A percentile compares a stretch with the other conserved stretches of the same genome.
These are phyloP conservation scores for Spathaspora sp. DNA, from an alignment of 805 yeast genomes.

Conservation along the genomic window DNA sequence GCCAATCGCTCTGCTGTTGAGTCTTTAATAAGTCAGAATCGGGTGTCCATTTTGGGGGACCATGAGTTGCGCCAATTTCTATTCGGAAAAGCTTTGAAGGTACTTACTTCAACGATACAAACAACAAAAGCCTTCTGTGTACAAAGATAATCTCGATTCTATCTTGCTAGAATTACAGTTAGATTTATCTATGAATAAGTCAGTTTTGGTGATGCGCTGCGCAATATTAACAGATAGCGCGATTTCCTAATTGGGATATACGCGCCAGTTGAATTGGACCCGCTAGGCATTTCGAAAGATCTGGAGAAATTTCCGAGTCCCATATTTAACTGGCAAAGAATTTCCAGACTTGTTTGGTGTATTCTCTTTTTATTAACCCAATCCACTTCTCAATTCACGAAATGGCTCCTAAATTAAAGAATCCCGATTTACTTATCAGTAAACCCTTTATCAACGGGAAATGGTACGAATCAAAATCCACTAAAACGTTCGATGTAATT, in stretches of 20 bases:
- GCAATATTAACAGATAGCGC: neutral
- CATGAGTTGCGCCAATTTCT: too few species aligned
- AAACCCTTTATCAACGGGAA: constrained; percentile 37
- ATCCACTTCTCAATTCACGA: neutral
- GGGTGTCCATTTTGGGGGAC: too few species aligned
- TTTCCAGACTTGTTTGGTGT: neutral
- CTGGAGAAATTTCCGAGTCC: neutral
- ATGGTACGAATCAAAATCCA: constrained; percentile 35
- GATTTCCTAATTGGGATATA: neutral
- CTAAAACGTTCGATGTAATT: constrained; percentile 32
- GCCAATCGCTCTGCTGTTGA: too few species aligned
- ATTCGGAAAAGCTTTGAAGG: too few species aligned
- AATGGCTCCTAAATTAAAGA: constrained; percentile 18
- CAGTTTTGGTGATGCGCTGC: neutral
- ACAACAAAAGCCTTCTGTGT: too few species aligned
- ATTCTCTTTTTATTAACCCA: neutral
- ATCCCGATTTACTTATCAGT: constrained; percentile 28
- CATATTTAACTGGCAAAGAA: neutral
- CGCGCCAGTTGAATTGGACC: neutral
- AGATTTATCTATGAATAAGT: too few species aligned
- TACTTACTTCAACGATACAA: too few species aligned
- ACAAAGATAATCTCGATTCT: too few species aligned
- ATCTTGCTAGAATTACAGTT: too few species aligned
- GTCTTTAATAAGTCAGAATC: too few species aligned
- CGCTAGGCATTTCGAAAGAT: neutral